A percentile compares a stretch with the other conserved stretches of the same genome.
Evolutionary conservation across 1,139 yeast genomes (phyloP).

Genomic region (Saccharomyces hybrid): DNA sequence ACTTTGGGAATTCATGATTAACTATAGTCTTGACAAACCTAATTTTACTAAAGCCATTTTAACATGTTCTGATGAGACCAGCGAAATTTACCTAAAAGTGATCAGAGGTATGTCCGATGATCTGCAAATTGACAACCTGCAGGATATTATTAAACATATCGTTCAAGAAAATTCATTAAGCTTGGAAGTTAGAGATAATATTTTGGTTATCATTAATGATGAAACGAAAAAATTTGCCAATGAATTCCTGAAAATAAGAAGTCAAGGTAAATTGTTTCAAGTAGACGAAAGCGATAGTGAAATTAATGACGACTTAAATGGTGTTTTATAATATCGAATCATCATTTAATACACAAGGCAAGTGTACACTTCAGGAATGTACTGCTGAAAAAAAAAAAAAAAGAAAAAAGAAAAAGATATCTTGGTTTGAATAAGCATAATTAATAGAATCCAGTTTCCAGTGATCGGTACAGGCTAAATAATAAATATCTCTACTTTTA

Average conservation of each 20-base stretch:
- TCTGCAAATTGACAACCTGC: conserved; percentile 59
- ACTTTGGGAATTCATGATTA: conserved; percentile 69
- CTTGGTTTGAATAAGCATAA: too few species aligned
- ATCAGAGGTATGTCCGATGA: conserved; percentile 56
- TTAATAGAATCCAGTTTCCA: not conserved
- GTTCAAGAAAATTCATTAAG: conserved; percentile 59
- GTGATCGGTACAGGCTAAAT: not conserved
- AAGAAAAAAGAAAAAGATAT: not conserved
- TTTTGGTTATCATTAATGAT: conserved; percentile 53
- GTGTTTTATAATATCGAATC: not conserved
- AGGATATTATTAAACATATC: conserved; percentile 53
- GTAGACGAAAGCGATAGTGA: conserved; percentile 12
- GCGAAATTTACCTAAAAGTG: conserved; percentile 59
- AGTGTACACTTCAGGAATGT: not conserved
- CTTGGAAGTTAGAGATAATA: conserved; percentile 48
- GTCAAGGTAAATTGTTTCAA: conserved; percentile 41
- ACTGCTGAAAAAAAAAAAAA: not conserved
- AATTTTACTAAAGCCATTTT: conserved; percentile 67
- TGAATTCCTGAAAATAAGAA: conserved; percentile 34
- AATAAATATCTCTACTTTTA: not conserved
- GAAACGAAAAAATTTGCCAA: conserved; percentile 46
- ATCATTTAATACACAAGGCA: too few species aligned
- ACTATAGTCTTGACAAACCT: conserved; percentile 66
- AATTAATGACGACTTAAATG: not conserved
- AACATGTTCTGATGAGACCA: conserved; percentile 57